phyloP scores from a whole-genome alignment of 306 rosid genomes.

The Lathyrus tuberosus region DNA sequence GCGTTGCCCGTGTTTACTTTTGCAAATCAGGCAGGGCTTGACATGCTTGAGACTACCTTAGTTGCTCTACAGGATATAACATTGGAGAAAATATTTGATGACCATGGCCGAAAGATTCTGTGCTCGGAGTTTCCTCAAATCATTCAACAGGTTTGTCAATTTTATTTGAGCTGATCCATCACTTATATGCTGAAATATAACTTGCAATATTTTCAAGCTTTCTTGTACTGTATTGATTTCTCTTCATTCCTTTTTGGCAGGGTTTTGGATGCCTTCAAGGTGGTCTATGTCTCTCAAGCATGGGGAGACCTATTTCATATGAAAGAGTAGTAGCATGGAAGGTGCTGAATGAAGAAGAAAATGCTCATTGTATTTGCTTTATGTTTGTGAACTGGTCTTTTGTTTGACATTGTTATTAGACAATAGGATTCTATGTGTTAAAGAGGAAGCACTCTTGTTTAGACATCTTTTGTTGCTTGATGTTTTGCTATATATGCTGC shows the following conservation, averaged over 20 bases:
- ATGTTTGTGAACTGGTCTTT: constrained; percentile 97
- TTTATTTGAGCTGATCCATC: neutral
- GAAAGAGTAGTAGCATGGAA: constrained; percentile 99
- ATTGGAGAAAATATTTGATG: constrained; percentile 91
- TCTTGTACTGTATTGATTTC: constrained; percentile 22
- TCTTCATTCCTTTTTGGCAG: constrained; percentile 43
- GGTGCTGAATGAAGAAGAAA: constrained; percentile 97
- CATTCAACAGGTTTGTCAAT: constrained; percentile 75
- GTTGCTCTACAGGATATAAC: constrained; percentile 90
- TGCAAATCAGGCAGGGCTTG: constrained; percentile 96
- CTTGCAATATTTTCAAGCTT: constrained; percentile 5
- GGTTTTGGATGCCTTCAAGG: constrained; percentile 97
- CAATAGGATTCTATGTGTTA: constrained; percentile 5
- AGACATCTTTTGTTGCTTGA: constrained; percentile 35
- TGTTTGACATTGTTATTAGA: constrained; percentile 54
- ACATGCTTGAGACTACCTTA: constrained; percentile 97
- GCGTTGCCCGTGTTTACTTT: constrained; percentile 92
- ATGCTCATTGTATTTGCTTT: constrained; percentile 92
- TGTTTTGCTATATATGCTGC: constrained; percentile 25
- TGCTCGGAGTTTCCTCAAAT: constrained; percentile 93
- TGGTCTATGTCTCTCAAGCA: constrained; percentile 97
- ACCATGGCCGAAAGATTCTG: constrained; percentile 83
- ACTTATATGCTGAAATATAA: constrained; percentile 30
- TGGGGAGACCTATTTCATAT: constrained; percentile 95
- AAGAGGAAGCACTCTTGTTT: constrained; percentile 21